Percentiles rank a stretch among this genome's conserved stretches.
Evolutionary conservation across 2,329 filamentous ascomycete genomes (phyloP).

Genomic region (Periconia sp.): DNA sequence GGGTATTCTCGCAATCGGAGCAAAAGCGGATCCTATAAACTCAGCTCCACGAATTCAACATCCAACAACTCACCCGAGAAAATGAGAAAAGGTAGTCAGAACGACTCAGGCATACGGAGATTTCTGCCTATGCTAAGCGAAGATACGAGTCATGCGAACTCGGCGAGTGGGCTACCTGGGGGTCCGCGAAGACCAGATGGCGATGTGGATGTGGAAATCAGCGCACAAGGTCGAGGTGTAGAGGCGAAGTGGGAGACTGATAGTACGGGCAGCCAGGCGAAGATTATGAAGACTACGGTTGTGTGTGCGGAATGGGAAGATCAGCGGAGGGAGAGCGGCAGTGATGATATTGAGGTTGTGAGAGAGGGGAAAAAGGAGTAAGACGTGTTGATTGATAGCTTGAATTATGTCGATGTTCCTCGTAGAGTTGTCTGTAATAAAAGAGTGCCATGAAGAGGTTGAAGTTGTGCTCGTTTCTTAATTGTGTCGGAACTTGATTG

Average conservation of each 20-base stretch:
- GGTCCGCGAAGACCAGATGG: conserved; percentile 38
- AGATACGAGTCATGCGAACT: conserved; percentile 37
- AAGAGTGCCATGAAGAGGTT: too few species aligned
- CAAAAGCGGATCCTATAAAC: conserved; percentile 37
- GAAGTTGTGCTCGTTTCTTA: too few species aligned
- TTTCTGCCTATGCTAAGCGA: conserved; percentile 39
- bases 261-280: conserved; percentile 39
- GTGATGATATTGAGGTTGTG: conserved; percentile 7
- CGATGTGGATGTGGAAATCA: conserved; percentile 39
- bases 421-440: too few species aligned
- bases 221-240: conserved; percentile 17
- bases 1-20: conserved; percentile 30
- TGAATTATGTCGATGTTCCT: too few species aligned
- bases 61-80: conserved; percentile 12
- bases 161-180: conserved; percentile 41
- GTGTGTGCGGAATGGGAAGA: conserved; percentile 44
- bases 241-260: conserved; percentile 38
- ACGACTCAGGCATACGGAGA: conserved; percentile 28
- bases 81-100: conserved; percentile 23
- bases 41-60: conserved; percentile 28
- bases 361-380: conserved; percentile 20
- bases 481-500: too few species aligned
- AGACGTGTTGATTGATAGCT: neutral
- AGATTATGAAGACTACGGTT: conserved; percentile 45
- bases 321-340: conserved; percentile 14